phyloP scores from a whole-genome alignment of 805 yeast species.

The Suhomyces canberraensis region DNA sequence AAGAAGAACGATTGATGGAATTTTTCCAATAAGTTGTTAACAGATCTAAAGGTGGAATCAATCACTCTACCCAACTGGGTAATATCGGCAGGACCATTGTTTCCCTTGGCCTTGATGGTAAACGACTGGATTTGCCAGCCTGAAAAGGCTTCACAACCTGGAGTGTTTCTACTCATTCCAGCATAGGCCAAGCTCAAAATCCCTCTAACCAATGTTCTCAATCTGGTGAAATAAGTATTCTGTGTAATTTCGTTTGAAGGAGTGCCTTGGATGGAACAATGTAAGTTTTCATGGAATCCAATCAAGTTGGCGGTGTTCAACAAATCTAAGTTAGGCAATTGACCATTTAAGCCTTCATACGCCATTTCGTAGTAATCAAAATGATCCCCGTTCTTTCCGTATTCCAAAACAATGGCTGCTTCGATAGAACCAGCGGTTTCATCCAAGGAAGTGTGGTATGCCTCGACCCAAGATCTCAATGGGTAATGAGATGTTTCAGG shows the following conservation, averaged over 20 bases:
- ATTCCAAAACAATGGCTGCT: slow-evolving; percentile 83
- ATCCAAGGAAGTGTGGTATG: slow-evolving; percentile 82
- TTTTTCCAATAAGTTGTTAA: slow-evolving; percentile 88
- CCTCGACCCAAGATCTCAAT: slow-evolving; percentile 86
- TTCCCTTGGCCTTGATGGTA: slow-evolving; percentile 68
- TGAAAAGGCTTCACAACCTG: slow-evolving; percentile 85
- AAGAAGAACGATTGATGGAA: slow-evolving; percentile 97
- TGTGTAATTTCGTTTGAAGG: slow-evolving; percentile 44
- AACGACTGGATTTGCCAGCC: slow-evolving; percentile 96
- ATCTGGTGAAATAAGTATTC: slow-evolving; percentile 51
- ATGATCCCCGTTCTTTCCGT: slow-evolving; percentile 60
- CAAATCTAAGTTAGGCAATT: slow-evolving; percentile 88
- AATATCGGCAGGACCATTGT: slow-evolving; percentile 61
- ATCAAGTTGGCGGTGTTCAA: slow-evolving; percentile 77
- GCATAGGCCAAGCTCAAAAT: slow-evolving; percentile 66
- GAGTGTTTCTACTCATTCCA: slow-evolving; percentile 56
- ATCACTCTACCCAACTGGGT: slow-evolving; percentile 89
- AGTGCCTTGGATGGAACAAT: slow-evolving; percentile 62
- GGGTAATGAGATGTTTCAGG: slow-evolving; percentile 70
- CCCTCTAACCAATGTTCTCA: slow-evolving; percentile 59
- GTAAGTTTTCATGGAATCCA: slow-evolving; percentile 72
- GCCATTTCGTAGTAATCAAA: slow-evolving; percentile 70
- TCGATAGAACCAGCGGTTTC: slow-evolving; percentile 92
- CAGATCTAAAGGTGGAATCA: slow-evolving; percentile 83
- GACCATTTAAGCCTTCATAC: slow-evolving; percentile 92